Evolutionary conservation across 345 rosid genomes (phyloP).

Genomic region (Acer negundo): DNA sequence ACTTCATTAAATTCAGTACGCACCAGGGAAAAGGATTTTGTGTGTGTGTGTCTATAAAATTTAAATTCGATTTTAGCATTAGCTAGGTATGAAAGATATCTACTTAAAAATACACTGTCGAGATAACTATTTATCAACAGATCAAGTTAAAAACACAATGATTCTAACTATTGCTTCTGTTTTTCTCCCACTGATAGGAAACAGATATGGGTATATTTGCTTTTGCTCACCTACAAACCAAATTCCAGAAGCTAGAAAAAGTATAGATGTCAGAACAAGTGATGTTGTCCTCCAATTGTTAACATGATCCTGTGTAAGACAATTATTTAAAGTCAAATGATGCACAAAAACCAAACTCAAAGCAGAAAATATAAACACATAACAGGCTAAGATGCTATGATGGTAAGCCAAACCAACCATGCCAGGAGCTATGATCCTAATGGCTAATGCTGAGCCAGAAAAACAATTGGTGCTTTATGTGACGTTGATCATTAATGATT

Average conservation of each 20-base stretch:
- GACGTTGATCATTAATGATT: background rate
- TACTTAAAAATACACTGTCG: too few species aligned
- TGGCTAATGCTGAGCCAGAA: background rate
- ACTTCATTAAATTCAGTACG: too few species aligned
- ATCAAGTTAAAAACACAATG: too few species aligned
- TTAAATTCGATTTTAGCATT: too few species aligned
- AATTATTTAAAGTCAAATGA: constrained; percentile 11
- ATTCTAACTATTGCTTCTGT: background rate
- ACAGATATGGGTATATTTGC: background rate
- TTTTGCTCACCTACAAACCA: constrained; percentile 75
- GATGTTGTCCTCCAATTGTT: constrained; percentile 85
- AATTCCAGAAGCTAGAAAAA: constrained; percentile 75
- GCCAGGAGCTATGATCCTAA: background rate
- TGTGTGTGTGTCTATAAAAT: too few species aligned
- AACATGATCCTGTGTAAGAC: constrained; percentile 55
- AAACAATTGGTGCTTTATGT: background rate
- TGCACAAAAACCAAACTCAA: constrained; percentile 7
- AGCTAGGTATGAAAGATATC: too few species aligned
- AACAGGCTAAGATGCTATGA: constrained; percentile 4
- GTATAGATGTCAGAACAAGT: constrained; percentile 68
- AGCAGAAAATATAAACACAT: background rate
- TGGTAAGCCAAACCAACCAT: background rate
- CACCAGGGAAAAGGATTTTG: too few species aligned
- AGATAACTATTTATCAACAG: too few species aligned
- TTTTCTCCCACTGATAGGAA: background rate